Base-by-base conservation (phyloP, 192 early-diverging fungal species). In the Podila clonocystis region DNA sequence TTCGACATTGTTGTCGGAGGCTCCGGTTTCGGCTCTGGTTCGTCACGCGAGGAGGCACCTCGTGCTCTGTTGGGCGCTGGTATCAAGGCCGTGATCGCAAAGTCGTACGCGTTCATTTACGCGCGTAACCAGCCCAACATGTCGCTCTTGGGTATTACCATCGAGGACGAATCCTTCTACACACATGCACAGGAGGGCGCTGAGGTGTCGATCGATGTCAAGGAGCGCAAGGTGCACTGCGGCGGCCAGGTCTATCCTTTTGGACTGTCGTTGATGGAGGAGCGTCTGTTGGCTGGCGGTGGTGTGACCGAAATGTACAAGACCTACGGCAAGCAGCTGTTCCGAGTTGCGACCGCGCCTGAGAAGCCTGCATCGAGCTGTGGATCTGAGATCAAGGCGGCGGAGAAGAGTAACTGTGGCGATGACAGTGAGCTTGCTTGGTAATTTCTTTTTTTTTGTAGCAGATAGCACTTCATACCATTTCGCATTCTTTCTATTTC, bases 61-160 rank as follows among this genome's bases (percentile, higher is more conserved):
- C 89, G 92, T 73, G 92, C 93, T 9, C 82, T 94, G 57, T 90
- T 87, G 72, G 93, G 91, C 57, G 87, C 88, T 26, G 84, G 84
- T 30, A 72, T 94, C 64, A 89, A 94, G 85, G 92, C 91, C 24
- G 93, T 94, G 29, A 93, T 94, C 69, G 93, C 93, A 48, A 94
- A 93, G 83, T 92, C 91, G 36, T 94, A 89, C 72, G 91, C 93
- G 0, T 94, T 92, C 72, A 94, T 94, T 79, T 94, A 94, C 77
- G 87, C 88, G 62, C 90, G 93, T 82, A 94, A 94, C 89, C 93
- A 94, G 87, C 88, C 91, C 75, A 94, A 94, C 83, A 91, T 92
- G 89, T 91, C 91, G n/a, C 87, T 94, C 15, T 86, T 93, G 61
- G 93, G 93, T 68, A 90, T 94, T 58, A 88, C 89, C 29, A 83